Evolutionary conservation across 768 basidiomycete genomes (phyloP), one percentile per base, ranked within the genome.

Genomic region (Pleurotus eryngii): DNA sequence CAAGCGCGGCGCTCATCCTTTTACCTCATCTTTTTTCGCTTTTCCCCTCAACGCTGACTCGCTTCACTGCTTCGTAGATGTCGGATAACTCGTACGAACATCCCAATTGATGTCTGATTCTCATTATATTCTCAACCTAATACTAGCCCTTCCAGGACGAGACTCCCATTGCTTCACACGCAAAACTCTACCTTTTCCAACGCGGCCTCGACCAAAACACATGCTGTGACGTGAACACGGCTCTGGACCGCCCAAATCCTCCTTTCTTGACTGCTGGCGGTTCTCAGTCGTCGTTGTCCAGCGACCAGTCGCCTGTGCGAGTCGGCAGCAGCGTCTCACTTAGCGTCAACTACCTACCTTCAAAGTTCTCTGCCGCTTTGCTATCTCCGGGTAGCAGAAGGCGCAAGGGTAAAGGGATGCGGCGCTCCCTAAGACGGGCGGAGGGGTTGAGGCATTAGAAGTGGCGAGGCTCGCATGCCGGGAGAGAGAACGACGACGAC

Each of bases 341-440:
- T 59, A 80, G 78, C 55, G 78, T 87, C 64, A 89, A 90, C 70
- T 93, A 89, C 67, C 76, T 91, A 18, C 90, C 90, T 9, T 72
- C 77, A 56, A 93, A 93, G 71, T 90, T 92, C 71, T 84, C 87
- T 1, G 61, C 65, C 12, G 70, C 70, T 60, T 69, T 65, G 61
- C 70, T 76, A 68, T 65, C 73, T 66, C 56, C 81, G 67, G 71
- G 77, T 57, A 69, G 72, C 46, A 65, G 71, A 59, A 68, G 67
- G 65, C 68, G 79, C 64, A 67, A 75, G 66, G 68, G 66, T 4
- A 69, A 68, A 43, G 65, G 63, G 75, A 70, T 40, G 60, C 69
- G 8, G 63, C 67, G 38, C 59, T 83, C 12, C 84, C 82, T 11
- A 87, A 87, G 70, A 79, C 74, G 37, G 89, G 89, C 39, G 89